Evolutionary conservation across 2,329 filamentous ascomycete species (phyloP), one percentile per base, ranked within the genome.

Genomic region (Cercospora citrullina): DNA sequence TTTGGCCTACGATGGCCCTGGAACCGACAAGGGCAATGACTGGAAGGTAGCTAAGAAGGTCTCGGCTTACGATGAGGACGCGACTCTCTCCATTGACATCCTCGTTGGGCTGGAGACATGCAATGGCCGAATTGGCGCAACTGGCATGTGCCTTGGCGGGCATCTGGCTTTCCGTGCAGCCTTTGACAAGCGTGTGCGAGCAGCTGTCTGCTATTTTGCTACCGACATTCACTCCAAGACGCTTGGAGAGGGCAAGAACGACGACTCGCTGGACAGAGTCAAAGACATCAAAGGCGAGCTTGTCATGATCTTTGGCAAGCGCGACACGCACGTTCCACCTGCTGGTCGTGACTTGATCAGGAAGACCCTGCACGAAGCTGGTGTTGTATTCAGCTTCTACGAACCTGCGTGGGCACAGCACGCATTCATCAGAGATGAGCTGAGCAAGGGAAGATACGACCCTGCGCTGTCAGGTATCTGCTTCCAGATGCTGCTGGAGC

Each of bases 371-470:
- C 89, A 94, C 74, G 92, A 92, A 23, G 87, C 89, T 5, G 90
- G 90, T 9, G 86, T 90, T 5, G 84, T 86, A 9, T 94, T 94
- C 75, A 90, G 88, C 76, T 97, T 92, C 78, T 93, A 95, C 80
- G 94, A 97, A 81, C 89, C 91, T 72, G 91, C 92, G n/a, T 94
- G 92, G 88, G 93, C 94, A 3, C 94, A 97, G 80, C 94, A 96
- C 82, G 94, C 94, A 5, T 97, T 97, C 77, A 96, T 97, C 78
- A 86, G 94, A 18, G 94, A 97, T 76, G 94, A 97, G 82, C 83
- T 95, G 68, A 74, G 91, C 79, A 97, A 97, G 81, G 94, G 93
- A n/a, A 86, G 94, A 28, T 97, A 97, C 76, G 94, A 97, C 78
- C 92, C 94, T 0, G 92, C 91, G 21, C 85, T 97, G 66, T 89